Conservation (phyloP, 2,329 filamentous ascomycete genomes). For the Arthrobotrys entomopaga region DNA sequence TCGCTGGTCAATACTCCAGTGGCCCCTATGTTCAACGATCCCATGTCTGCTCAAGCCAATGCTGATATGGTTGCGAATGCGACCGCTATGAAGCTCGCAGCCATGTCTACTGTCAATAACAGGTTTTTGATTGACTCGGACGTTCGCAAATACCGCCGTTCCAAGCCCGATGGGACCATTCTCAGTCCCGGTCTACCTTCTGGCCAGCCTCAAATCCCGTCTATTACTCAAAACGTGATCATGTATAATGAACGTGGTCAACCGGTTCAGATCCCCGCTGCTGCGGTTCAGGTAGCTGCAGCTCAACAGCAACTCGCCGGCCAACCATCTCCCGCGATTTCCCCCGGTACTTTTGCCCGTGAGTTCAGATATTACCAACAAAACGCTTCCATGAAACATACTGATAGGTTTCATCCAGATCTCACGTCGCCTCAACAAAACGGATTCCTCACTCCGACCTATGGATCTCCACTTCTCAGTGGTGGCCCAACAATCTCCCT, state of each 20-base stretch:
- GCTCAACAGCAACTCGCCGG: slow-evolving; percentile 56
- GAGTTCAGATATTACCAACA: slow-evolving; percentile 65
- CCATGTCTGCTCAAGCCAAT: slow-evolving; percentile 71
- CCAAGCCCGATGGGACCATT: slow-evolving; percentile 79
- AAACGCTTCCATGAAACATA: slow-evolving; percentile 81
- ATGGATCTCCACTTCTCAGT: slow-evolving; percentile 72
- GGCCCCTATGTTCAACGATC: slow-evolving; percentile 79
- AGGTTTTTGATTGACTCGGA: slow-evolving; percentile 90
- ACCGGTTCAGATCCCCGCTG: slow-evolving; percentile 59
- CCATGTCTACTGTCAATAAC: slow-evolving; percentile 97
- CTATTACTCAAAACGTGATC: slow-evolving; percentile 78
- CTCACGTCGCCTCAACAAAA: slow-evolving; percentile 94
- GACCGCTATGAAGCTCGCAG: slow-evolving; percentile 97
- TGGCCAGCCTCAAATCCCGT: slow-evolving; percentile 71
- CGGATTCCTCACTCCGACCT: slow-evolving; percentile 88
- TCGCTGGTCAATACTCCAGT: slow-evolving; percentile 99
- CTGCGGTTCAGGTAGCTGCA: slow-evolving; percentile 58
- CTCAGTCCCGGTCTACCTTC: slow-evolving; percentile 65
- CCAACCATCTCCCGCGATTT: slow-evolving; percentile 48
- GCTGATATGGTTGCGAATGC: slow-evolving; percentile 99
- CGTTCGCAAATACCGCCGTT: slow-evolving; percentile 91
- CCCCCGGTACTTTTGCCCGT: slow-evolving; percentile 60
- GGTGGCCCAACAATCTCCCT: slow-evolving; percentile 62
- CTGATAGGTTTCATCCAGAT: slow-evolving; percentile 68
- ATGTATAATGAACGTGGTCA: slow-evolving; percentile 97